phyloP scores from a whole-genome alignment of 73 alveolate genomes.

The Breviolum minutum region DNA sequence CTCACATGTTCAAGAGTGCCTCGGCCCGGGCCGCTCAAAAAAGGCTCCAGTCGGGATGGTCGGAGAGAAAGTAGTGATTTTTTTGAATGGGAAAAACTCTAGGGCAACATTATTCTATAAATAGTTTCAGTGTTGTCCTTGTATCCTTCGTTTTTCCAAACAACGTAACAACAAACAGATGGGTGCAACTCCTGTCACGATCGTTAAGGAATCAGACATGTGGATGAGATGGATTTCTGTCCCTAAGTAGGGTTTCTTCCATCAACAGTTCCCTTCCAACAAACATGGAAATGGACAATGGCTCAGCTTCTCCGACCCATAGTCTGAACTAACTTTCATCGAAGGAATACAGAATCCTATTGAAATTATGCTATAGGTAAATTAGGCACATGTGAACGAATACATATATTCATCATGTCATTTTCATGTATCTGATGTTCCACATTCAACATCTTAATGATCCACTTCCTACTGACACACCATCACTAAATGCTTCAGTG shows the following conservation, averaged over 20 bases:
- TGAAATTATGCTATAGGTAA: neutral
- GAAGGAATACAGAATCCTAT: neutral
- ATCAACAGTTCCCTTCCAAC: too few species aligned
- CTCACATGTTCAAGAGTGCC: constrained; percentile 58
- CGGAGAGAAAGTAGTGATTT: neutral
- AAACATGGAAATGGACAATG: too few species aligned
- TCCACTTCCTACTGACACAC: too few species aligned
- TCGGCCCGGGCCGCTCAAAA: neutral
- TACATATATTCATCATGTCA: neutral
- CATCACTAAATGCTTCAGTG: too few species aligned
- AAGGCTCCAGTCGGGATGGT: neutral
- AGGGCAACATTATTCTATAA: too few species aligned
- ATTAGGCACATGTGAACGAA: neutral
- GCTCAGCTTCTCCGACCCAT: too few species aligned
- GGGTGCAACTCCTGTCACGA: too few species aligned
- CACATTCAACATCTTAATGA: too few species aligned
- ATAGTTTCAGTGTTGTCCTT: neutral
- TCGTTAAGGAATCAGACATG: too few species aligned
- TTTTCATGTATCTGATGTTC: neutral
- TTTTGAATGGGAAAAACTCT: neutral
- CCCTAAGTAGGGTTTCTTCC: neutral
- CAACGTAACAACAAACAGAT: too few species aligned
- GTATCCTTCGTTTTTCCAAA: too few species aligned
- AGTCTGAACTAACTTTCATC: neutral
- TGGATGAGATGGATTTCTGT: too few species aligned